Percentiles rank a stretch among this genome's conserved stretches.
Conservation (phyloP, 164 flowering plant species). For the Vitis cinerea region DNA sequence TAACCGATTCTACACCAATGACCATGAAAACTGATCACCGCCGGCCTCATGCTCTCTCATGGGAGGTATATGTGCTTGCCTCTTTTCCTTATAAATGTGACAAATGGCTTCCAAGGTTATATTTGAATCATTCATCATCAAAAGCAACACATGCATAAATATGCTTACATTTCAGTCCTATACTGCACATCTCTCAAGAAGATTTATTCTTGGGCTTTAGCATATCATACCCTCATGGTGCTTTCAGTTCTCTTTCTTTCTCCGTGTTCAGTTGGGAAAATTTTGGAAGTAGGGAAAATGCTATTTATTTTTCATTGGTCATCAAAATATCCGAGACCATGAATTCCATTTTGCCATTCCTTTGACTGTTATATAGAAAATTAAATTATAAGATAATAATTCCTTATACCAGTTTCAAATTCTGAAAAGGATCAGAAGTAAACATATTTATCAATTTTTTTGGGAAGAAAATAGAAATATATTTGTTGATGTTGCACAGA, state of each 20-base stretch:
- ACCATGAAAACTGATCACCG: slow-evolving; percentile 71
- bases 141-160: not conserved
- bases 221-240: not conserved
- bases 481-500: too few relatives aligned
- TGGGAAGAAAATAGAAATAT: too few relatives aligned
- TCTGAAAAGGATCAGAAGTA: too few relatives aligned
- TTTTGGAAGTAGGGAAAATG: not conserved
- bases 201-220: too few relatives aligned
- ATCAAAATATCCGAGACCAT: not conserved
- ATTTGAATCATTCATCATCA: too few relatives aligned
- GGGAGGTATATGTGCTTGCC: slow-evolving; percentile 71
- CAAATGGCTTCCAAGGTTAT: not conserved
- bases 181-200: not conserved
- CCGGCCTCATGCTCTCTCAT: slow-evolving; percentile 94
- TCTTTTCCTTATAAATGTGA: not conserved
- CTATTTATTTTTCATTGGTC: too few relatives aligned
- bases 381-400: too few relatives aligned
- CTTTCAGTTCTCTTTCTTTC: not conserved
- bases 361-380: not conserved
- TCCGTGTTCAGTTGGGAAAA: not conserved
- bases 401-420: too few relatives aligned
- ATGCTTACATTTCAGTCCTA: not conserved
- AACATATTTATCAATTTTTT: too few relatives aligned
- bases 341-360: not conserved
- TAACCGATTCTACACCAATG: slow-evolving; percentile 43